Base-by-base conservation (phyloP, 352 stramenopile species). In the Thalassiosira mediterranea region DNA sequence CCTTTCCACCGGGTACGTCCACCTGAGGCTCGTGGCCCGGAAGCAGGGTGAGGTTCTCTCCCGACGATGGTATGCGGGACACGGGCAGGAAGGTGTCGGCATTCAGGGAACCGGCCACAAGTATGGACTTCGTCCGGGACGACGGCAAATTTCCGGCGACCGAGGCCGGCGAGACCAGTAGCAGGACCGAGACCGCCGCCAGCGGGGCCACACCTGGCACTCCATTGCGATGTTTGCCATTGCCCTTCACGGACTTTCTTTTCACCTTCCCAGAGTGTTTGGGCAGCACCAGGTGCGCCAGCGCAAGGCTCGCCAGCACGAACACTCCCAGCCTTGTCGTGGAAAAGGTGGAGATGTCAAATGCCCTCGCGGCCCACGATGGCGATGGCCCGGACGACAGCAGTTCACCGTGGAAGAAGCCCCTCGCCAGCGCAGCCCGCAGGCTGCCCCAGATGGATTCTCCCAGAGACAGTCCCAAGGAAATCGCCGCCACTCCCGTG, bases 81-180 rank as follows among this genome's bases (percentile, higher is more conserved):
- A 91, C 76, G 1, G 79, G 81, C 10, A 91, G 49, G 59, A 90
- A 90, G 4, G 84, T 92, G 59, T 94, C 88, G 5, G 63, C 63
- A 63, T 94, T 94, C 21, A 80, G 62, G 1, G 79, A 90, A 46
- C 88, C 88, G 2, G 90, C 79, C 0, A 94, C 83, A 11, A 91
- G 51, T 44, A 93, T 80, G 48, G 72, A 76, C 13, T 42, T 40
- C 11, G 29, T 23, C 19, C 7, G 25, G 4, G 62, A 31, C 51
- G 13, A 15, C 28, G 34, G 32, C 5, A 25, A 15, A 15, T 15
- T 44, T 15, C 8, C 15, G 8, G 37, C 37, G 15, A 15, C 15
- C 8, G 37, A 15, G 37, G 37, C 15, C 15, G 37, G 8, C 8
- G 37, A 8, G 8, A 15, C 15, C 8, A 15, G 8, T 15, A 44